These are phyloP conservation scores for Luffa aegyptiaca DNA, from an alignment of 306 rosid species.

Conservation along the genomic window DNA sequence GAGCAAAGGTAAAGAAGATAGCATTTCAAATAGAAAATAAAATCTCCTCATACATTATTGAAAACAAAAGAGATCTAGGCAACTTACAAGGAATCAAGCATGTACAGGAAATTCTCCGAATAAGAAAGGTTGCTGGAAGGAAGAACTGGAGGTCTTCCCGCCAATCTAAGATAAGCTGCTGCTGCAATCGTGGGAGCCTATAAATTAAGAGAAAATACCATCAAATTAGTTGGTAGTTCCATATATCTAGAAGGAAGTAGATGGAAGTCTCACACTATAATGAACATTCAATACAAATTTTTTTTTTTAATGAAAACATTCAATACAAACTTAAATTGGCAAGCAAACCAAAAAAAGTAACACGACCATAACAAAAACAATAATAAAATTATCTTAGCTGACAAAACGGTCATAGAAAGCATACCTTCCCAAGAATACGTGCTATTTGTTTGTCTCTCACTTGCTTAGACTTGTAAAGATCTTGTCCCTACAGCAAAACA, in stretches of 20 bases:
- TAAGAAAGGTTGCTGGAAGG: slow-evolving; percentile 74
- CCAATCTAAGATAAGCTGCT: slow-evolving; percentile 68
- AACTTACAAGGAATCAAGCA: slow-evolving; percentile 86
- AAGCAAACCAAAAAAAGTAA: not conserved
- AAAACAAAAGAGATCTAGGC: not conserved
- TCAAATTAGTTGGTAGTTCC: not conserved
- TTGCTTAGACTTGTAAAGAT: slow-evolving; percentile 65
- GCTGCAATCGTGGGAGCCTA: slow-evolving; percentile 89
- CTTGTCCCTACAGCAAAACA: slow-evolving; percentile 54
- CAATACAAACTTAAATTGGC: not conserved
- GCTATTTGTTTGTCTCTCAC: slow-evolving; percentile 87
- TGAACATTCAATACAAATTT: not conserved
- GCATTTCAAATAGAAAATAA: not conserved
- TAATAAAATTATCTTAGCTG: slow-evolving; percentile 4
- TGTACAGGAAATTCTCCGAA: slow-evolving; percentile 78
- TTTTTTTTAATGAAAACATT: no score
- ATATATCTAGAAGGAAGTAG: not conserved
- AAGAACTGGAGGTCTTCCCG: slow-evolving; percentile 87
- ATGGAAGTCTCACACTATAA: not conserved
- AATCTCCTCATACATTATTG: not conserved
- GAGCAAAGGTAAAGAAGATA: not conserved
- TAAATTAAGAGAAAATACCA: slow-evolving; percentile 7
- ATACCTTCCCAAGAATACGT: slow-evolving; percentile 76
- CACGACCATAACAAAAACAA: not conserved
- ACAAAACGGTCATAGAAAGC: slow-evolving; percentile 7